A percentile compares a stretch with the other conserved stretches of the same genome.
Evolutionary conservation across 305 asterid species (phyloP).

Genomic region (Fraxinus ornus): DNA sequence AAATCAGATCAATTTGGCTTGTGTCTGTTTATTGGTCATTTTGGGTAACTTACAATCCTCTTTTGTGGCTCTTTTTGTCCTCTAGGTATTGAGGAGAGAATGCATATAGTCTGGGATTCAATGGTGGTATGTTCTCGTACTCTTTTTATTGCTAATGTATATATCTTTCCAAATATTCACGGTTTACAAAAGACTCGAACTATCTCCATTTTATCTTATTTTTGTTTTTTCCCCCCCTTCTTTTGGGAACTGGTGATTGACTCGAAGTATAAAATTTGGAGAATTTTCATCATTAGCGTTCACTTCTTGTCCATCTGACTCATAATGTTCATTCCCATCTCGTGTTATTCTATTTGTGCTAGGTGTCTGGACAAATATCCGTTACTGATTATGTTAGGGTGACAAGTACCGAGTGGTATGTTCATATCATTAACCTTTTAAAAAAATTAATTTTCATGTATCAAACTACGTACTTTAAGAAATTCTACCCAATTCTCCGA

Average conservation of each 20-base stretch:
- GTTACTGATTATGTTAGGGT: slow-evolving; percentile 74
- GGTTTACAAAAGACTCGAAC: not conserved
- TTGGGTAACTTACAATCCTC: slow-evolving; percentile 10
- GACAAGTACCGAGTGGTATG: slow-evolving; percentile 93
- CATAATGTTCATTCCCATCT: not conserved
- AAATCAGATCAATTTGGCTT: not conserved
- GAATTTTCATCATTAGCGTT: not conserved
- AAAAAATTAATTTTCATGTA: not conserved
- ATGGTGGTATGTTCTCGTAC: slow-evolving; percentile 74
- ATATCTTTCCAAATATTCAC: not conserved
- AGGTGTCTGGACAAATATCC: slow-evolving; percentile 86
- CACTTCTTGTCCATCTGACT: not conserved
- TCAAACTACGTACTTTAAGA: not conserved
- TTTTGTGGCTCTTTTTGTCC: slow-evolving; percentile 9
- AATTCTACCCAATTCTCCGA: slow-evolving; percentile 1
- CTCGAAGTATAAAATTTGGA: not conserved
- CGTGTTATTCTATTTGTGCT: slow-evolving; percentile 18
- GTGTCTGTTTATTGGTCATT: not conserved
- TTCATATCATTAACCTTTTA: not conserved
- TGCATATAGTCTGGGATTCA: slow-evolving; percentile 94
- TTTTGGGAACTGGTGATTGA: not conserved
- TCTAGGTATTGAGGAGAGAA: slow-evolving; percentile 94
- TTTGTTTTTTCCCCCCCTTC: not conserved
- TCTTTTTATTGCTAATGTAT: slow-evolving; percentile 4
- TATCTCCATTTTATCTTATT: not conserved